Base-by-base conservation (phyloP, 2,329 filamentous ascomycete genomes). In the Xylaria sp. region DNA sequence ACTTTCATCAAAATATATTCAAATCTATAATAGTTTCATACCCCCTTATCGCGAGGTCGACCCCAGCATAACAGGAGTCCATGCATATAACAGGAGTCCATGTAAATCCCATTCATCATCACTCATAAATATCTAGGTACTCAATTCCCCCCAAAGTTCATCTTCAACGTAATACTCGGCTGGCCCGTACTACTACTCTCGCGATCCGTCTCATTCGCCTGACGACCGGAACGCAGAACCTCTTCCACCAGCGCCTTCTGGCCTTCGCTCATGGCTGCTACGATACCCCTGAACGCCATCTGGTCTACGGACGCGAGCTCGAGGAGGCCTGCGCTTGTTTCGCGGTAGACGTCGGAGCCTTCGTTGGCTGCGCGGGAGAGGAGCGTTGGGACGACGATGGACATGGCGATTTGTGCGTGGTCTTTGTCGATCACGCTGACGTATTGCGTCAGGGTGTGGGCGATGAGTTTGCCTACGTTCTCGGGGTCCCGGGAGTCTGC, bases 161-260 rank as follows among this genome's bases (percentile, higher is more conserved):
- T 95, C 81, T 95, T 94, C 71, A 99, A 75, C 57, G 91, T 91
- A 80, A 99, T 99, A 64, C 80, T 94, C 10, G 94, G 94, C 74
- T 84, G 85, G 34, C 77, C 82, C 59, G 76, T 79, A 54, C 74
- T 75, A 49, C 75, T 69, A 2, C 62, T 68, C 57, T 71, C 74
- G 67, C 78, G 76, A 68, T 72, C 76, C 65, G 73, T 70, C 68
- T 71, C 70, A 58, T 74, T 73, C 51, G 70, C 72, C 66, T 81
- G 77, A 67, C 83, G 77, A 55, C 87, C 87, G 23, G 82, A 84
- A 73, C 85, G 83, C 61, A 96, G 84, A 13, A 96, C 87, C 65
- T 87, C 86, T 75, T 96, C 93, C 76, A 97, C 83, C 65, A 94
- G 88, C 0, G 79, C 76, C 71, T 87, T 89, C 72, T 93, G 88